These are phyloP conservation scores for Neofusicoccum parvum DNA, from an alignment of 2,329 filamentous ascomycete genomes.

Conservation along the genomic window DNA sequence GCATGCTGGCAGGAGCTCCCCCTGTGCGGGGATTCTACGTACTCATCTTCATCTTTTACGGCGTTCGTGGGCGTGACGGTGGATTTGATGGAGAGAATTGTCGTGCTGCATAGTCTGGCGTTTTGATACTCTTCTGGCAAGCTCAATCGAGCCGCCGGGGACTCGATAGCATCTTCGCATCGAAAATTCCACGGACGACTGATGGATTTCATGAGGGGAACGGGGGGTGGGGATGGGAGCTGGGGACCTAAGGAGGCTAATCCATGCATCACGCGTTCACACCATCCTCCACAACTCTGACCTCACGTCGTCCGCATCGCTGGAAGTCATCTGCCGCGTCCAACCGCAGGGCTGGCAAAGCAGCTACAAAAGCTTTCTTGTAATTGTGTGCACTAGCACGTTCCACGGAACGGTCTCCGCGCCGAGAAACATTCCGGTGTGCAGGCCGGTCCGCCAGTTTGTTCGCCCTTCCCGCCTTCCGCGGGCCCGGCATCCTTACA, in stretches of 20 bases:
- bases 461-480: not conserved
- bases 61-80: conserved; percentile 2
- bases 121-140: not conserved
- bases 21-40: not conserved
- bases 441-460: not conserved
- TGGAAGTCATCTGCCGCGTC: not conserved
- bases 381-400: conserved; percentile 3
- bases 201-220: not conserved
- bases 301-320: not conserved
- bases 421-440: not conserved
- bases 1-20: not conserved
- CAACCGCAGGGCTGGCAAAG: not conserved
- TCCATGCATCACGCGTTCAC: conserved; percentile 6
- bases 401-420: conserved; percentile 5
- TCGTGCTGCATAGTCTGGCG: conserved; percentile 7
- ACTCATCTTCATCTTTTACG: not conserved
- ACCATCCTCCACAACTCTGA: conserved; percentile 5
- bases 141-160: not conserved
- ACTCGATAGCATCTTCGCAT: conserved; percentile 10
- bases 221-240: not conserved
- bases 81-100: not conserved
- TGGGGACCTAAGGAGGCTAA: not conserved
- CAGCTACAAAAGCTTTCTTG: conserved; percentile 11
- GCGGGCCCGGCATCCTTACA: not conserved
- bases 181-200: not conserved